Evolutionary conservation across 352 stramenopile species (phyloP).

Genomic region (Globisporangium spiculum): DNA sequence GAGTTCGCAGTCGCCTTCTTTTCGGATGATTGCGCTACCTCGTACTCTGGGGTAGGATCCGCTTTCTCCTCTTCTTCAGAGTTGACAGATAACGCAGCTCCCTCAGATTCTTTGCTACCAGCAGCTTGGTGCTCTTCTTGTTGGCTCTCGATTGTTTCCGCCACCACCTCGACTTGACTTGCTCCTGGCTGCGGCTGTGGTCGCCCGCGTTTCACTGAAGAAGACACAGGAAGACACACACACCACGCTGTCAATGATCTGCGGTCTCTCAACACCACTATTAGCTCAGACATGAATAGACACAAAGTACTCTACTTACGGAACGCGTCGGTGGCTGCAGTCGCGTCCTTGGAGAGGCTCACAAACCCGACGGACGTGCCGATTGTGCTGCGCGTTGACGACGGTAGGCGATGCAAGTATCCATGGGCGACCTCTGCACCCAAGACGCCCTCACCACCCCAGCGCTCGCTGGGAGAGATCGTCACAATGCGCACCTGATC

Average conservation of each 20-base stretch:
- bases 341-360: constrained; percentile 63
- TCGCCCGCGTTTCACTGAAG: constrained; percentile 14
- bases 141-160: neutral
- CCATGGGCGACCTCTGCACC: constrained; percentile 94
- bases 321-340: constrained; percentile 75
- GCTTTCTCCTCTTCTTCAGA: neutral
- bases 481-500: constrained; percentile 93
- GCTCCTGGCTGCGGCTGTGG: neutral
- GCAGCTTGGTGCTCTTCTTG: neutral
- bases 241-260: neutral
- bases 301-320: constrained; percentile 32
- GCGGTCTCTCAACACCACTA: neutral
- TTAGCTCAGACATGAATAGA: neutral
- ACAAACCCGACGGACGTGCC: constrained; percentile 80
- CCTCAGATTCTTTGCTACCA: neutral
- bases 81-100: neutral
- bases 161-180: neutral
- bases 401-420: constrained; percentile 94
- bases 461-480: constrained; percentile 72
- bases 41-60: neutral
- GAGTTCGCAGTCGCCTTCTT: neutral
- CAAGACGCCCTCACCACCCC: constrained; percentile 91
- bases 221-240: neutral
- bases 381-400: constrained; percentile 43
- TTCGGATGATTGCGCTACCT: neutral